Evolutionary conservation across 345 rosid species (phyloP).

Genomic region (Erysimum cheiranthoides): DNA sequence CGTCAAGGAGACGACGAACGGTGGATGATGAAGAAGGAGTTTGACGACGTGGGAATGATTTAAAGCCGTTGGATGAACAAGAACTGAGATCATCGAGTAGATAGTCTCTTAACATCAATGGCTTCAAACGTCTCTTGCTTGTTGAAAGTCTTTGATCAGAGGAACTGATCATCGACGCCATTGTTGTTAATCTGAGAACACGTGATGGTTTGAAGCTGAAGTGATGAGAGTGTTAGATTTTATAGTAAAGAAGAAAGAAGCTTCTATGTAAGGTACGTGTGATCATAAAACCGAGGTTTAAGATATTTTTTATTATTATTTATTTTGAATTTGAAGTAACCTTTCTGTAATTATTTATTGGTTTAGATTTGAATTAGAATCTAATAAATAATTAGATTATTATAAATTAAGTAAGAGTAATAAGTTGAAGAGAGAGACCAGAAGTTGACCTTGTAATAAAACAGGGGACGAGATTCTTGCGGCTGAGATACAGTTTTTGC

Average conservation of each 20-base stretch:
- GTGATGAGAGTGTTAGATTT: constrained; percentile 16
- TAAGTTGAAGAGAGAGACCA: constrained; percentile 41
- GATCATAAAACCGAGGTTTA: constrained; percentile 40
- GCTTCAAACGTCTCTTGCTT: constrained; percentile 48
- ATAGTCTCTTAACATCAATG: constrained; percentile 76
- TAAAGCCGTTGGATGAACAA: constrained; percentile 90
- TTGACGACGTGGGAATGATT: constrained; percentile 80
- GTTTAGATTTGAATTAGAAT: constrained; percentile 46
- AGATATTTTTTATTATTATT: background rate
- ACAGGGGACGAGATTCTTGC: constrained; percentile 48
- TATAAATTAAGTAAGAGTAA: constrained; percentile 10
- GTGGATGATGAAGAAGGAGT: constrained; percentile 50
- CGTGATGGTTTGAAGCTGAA: constrained; percentile 2
- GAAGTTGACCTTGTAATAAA: constrained; percentile 52
- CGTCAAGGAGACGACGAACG: constrained; percentile 68
- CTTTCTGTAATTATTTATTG: constrained; percentile 27
- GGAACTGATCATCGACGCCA: constrained; percentile 44
- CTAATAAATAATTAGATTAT: constrained; percentile 27
- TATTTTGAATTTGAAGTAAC: constrained; percentile 38
- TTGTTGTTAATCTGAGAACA: background rate
- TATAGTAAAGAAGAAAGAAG: constrained; percentile 46
- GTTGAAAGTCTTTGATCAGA: constrained; percentile 44
- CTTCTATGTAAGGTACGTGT: constrained; percentile 43
- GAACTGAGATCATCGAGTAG: constrained; percentile 80
- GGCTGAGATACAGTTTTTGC: constrained; percentile 44